Conservation (phyloP, 2,329 filamentous ascomycete genomes). For the Xylariaceae sp. region DNA sequence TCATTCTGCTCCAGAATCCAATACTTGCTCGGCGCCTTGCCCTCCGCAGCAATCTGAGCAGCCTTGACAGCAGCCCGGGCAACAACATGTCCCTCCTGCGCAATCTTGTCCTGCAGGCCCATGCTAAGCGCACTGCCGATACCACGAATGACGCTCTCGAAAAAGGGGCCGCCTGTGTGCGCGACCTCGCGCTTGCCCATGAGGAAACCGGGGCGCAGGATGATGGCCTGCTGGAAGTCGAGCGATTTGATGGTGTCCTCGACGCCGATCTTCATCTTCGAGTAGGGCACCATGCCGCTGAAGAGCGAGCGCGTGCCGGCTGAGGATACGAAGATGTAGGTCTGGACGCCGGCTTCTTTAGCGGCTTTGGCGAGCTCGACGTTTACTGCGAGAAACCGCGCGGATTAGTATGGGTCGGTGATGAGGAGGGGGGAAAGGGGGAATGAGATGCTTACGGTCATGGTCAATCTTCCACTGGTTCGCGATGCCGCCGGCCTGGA, state of each 20-base stretch:
- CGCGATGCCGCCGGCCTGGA: slow-evolving; percentile 66
- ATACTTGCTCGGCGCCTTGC: slow-evolving; percentile 53
- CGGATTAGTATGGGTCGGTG: neutral
- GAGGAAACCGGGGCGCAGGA: slow-evolving; percentile 70
- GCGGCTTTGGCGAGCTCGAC: slow-evolving; percentile 71
- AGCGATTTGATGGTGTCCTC: slow-evolving; percentile 70
- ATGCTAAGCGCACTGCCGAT: slow-evolving; percentile 47
- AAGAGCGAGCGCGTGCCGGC: slow-evolving; percentile 42
- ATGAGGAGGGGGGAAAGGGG: too few species aligned
- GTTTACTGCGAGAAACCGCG: slow-evolving; percentile 48
- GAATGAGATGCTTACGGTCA: slow-evolving; percentile 43
- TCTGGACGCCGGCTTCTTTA: slow-evolving; percentile 63
- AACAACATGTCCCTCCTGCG: slow-evolving; percentile 70
- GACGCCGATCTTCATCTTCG: slow-evolving; percentile 79
- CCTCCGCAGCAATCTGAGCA: slow-evolving; percentile 51
- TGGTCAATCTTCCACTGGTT: slow-evolving; percentile 85
- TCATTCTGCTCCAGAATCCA: slow-evolving; percentile 58
- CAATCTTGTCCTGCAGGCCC: slow-evolving; percentile 59
- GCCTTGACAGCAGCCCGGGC: slow-evolving; percentile 61
- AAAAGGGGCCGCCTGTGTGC: slow-evolving; percentile 52
- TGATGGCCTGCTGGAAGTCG: slow-evolving; percentile 71
- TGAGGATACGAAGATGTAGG: slow-evolving; percentile 72
- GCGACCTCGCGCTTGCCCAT: slow-evolving; percentile 62
- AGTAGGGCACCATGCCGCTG: slow-evolving; percentile 42
- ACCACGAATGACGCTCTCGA: slow-evolving; percentile 50